Conservation (phyloP, 345 rosid genomes). For the Euphorbia peplus region DNA sequence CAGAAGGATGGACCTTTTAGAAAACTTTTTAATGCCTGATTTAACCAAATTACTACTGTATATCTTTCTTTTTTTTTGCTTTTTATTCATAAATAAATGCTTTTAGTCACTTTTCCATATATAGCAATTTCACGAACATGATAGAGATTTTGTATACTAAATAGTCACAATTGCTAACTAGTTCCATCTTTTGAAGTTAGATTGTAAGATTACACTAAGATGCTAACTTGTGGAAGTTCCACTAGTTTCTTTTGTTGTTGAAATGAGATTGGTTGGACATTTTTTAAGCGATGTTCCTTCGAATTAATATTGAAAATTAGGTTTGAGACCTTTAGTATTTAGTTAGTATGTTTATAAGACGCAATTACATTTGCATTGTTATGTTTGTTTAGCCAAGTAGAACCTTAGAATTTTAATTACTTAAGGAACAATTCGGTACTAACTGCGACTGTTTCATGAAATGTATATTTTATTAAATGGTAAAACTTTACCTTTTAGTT, state of each 20-base stretch:
- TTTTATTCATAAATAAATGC: neutral
- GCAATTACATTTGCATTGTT: no score
- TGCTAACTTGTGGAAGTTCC: neutral
- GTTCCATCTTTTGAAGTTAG: neutral
- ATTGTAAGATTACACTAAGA: neutral
- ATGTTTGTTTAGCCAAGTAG: no score
- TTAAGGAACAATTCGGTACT: no score
- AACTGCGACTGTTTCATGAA: no score
- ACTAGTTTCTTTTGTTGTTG: neutral
- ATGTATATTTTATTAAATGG: no score
- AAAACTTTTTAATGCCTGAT: conserved; percentile 81
- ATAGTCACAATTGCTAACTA: neutral
- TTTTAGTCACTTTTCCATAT: neutral
- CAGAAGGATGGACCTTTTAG: conserved; percentile 93
- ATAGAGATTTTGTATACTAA: neutral
- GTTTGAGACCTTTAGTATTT: no score
- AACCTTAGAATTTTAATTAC: no score
- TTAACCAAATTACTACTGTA: neutral
- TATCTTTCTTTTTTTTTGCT: neutral
- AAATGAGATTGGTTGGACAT: no score
- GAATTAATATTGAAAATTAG: no score
- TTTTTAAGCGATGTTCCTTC: no score
- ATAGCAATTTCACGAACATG: neutral
- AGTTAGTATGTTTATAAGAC: no score
- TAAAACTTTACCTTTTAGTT: no score